Base-by-base conservation (phyloP, 1,139 yeast genomes). In the Blastobotrys elegans region DNA sequence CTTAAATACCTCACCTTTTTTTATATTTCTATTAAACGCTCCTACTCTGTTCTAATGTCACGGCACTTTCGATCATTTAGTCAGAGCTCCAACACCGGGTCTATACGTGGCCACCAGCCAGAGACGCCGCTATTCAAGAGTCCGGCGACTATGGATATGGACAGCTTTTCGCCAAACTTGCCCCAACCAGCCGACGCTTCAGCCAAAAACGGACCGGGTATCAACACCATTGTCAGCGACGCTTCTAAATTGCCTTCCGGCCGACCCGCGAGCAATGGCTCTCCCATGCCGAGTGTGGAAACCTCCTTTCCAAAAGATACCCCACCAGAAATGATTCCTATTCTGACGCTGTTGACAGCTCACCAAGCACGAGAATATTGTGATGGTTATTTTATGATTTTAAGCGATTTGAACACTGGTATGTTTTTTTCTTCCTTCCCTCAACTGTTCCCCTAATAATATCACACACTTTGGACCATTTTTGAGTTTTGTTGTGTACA, bases 271-370 rank as follows among this genome's bases (percentile, higher is more conserved):
- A 26, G 40, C 24, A 34, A 26, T 14, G 16, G 30, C 16, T 43
- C 39, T 16, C 44, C 44, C 13, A 29, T 39, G 37, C 45, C 45
- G 10, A 18, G 38, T 8, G 44, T 38, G 27, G 48, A 45, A 29
- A 45, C 50, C 29, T 61, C 58, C 31, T 55, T 62, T 29, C 62
- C 67, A 21, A 65, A 66, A 52, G 63, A 60, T 45, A 62, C 70
- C 14, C 78, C 79, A 1, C 72, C 70, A 21, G 83, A 79, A 53
- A 66, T 79, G 58, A 61, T 74, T 7, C 83, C 84, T 1, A 71
- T 77, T 11, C 66, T 79, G 41, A 74, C 82, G 3, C 64, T 79
- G 44, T 63, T 78, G 32, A 70, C 71, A 24, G 73, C 80, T 17
- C 83, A 79, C 55, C 74, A 73, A 51, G 67, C 72, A 4, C 67